These are phyloP conservation scores for Pterula multifida DNA, from an alignment of 1,284 basidiomycete genomes.

Conservation along the genomic window DNA sequence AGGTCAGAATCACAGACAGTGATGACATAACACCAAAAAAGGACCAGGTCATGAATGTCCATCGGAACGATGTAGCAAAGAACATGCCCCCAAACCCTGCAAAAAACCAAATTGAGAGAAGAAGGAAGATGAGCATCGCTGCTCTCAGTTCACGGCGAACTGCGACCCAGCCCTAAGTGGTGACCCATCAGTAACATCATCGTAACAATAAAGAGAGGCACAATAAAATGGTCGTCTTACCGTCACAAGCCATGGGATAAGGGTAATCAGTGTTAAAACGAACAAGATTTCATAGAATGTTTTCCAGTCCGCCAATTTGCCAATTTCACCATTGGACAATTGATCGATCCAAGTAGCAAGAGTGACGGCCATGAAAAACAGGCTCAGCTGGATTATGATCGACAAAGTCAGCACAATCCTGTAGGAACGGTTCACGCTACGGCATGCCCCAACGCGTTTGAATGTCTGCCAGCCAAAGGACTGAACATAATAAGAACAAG, in stretches of 20 bases:
- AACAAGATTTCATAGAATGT: conserved; percentile 43
- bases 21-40: conserved; percentile 60
- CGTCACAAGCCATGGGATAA: conserved; percentile 12
- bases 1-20: conserved; percentile 44
- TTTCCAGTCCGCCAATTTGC: conserved; percentile 31
- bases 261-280: conserved; percentile 45
- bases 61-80: conserved; percentile 55
- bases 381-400: conserved; percentile 58
- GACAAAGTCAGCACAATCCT: conserved; percentile 59
- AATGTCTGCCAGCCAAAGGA: conserved; percentile 75
- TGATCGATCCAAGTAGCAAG: conserved; percentile 70
- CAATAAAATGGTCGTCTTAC: neutral
- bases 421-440: conserved; percentile 62
- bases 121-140: conserved; percentile 51
- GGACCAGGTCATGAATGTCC: conserved; percentile 60
- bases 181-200: neutral
- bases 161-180: conserved; percentile 38
- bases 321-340: conserved; percentile 52
- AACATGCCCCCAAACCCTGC: conserved; percentile 65
- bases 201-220: conserved; percentile 38
- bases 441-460: conserved; percentile 71
- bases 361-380: conserved; percentile 65
- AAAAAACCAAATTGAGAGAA: conserved; percentile 46
- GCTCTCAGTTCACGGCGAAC: conserved; percentile 52
- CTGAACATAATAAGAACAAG: conserved; percentile 20